Base-by-base conservation (phyloP, 2,329 filamentous ascomycete genomes). In the Amylocarpus encephaloides region DNA sequence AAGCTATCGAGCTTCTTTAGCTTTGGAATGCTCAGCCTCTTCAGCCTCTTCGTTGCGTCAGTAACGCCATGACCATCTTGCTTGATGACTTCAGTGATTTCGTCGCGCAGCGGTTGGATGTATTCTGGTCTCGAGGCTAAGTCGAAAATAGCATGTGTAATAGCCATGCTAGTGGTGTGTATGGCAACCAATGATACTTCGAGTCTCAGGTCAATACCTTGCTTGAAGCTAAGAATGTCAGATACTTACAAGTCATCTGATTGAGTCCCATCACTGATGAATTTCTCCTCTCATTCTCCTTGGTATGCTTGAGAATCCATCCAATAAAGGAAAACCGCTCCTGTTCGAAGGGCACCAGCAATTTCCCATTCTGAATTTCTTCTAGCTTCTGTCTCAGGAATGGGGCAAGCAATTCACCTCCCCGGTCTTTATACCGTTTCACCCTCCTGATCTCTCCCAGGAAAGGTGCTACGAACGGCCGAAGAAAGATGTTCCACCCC, bases 91-190 rank as follows among this genome's bases (percentile, higher is more conserved):
- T 57, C 34, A 6, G 61, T 22, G 5, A 65, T 59, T 40, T 64
- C 61, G 7, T 64, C 51, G 2, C 56, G 54, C 1, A 65, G 49
- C 15, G 53, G 54, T 32, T 53, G 42, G 7, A 60, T 52, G 16
- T 76, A 69, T 29, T 80, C 72, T 0, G 76, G 77, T 9, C 67
- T 56, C 2, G 73, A 68, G 0, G 72, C 72, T 3, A 83, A 61
- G 49, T 77, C 73, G 58, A 76, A 79, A 43, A 83, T 69, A 56
- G 73, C 51, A 68, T 79, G 64, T 1, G 72, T 74, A 0, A 70
- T 56, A 0, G 72, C 67, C 41, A 73, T 59, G 0, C 72, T 70
- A 0, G 74, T 78, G 0, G 75, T 77, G 51, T 77, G 73, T 26
- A 80, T 78, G 1, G 76, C 71, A 0, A 74, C 74, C 46, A 77